These are phyloP conservation scores for Penicillium roqueforti DNA, from an alignment of 495 filamentous ascomycete species.

Conservation along the genomic window DNA sequence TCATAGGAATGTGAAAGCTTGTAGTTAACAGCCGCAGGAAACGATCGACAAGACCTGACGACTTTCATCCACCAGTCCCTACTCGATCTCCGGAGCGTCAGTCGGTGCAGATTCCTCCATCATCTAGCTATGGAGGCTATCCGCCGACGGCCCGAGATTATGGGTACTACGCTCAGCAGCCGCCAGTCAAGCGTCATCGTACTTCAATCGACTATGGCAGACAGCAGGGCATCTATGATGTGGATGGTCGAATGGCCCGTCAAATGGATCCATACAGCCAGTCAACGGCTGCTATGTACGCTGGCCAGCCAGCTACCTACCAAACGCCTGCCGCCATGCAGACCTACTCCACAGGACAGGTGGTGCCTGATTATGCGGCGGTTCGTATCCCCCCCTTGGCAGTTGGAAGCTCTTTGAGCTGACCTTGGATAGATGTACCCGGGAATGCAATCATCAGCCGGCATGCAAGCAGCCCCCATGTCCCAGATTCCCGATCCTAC, in stretches of 20 bases:
- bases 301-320: constrained; percentile 35
- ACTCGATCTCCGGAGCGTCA: constrained; percentile 42
- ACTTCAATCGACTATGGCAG: constrained; percentile 44
- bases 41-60: constrained; percentile 38
- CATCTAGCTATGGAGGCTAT: constrained; percentile 33
- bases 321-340: constrained; percentile 36
- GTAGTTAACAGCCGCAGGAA: constrained; percentile 32
- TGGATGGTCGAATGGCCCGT: constrained; percentile 38
- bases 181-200: constrained; percentile 39
- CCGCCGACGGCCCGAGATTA: constrained; percentile 36
- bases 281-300: constrained; percentile 35
- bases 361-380: constrained; percentile 41
- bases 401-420: background rate
- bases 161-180: constrained; percentile 31
- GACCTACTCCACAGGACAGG: constrained; percentile 37
- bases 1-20: background rate
- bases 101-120: constrained; percentile 37
- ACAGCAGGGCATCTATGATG: constrained; percentile 36
- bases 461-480: constrained; percentile 31
- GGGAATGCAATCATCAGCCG: constrained; percentile 24
- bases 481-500: constrained; percentile 40
- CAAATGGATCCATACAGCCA: constrained; percentile 42
- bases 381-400: constrained; percentile 24
- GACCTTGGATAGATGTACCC: constrained; percentile 31
- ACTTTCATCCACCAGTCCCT: constrained; percentile 34